Evolutionary conservation across 345 rosid genomes (phyloP).

Genomic region (Boechera divaricarpa): DNA sequence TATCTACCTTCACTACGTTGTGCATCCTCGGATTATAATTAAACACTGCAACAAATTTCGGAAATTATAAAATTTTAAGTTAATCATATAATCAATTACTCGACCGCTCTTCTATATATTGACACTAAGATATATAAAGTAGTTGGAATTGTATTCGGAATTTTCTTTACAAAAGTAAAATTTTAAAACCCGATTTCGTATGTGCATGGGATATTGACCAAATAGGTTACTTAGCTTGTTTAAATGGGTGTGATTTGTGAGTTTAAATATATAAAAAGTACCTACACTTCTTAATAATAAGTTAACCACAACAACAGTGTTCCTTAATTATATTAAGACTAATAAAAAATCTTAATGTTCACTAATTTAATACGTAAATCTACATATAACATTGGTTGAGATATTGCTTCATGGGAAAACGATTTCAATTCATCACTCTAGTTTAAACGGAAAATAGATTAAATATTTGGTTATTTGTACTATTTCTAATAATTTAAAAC

Average conservation of each 20-base stretch:
- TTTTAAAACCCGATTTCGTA: not conserved
- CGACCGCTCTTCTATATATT: not conserved
- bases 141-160: slow-evolving; percentile 4
- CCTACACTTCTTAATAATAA: not conserved
- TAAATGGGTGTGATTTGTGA: not conserved
- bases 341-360: not conserved
- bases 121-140: not conserved
- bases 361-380: not conserved
- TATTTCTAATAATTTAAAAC: too few species aligned
- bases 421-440: not conserved
- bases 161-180: not conserved
- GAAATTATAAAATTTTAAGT: not conserved
- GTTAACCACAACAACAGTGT: not conserved
- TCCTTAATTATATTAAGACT: not conserved
- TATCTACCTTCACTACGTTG: slow-evolving; percentile 55
- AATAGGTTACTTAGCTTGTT: slow-evolving; percentile 9
- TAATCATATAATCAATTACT: not conserved
- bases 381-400: not conserved
- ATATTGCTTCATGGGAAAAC: slow-evolving; percentile 2
- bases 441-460: not conserved
- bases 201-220: slow-evolving; percentile 17
- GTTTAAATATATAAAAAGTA: not conserved
- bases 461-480: too few species aligned
- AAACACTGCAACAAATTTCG: slow-evolving; percentile 53
- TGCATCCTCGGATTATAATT: slow-evolving; percentile 53